Conservation (phyloP, 495 filamentous ascomycete species). For the Penicillium verhagenii region DNA sequence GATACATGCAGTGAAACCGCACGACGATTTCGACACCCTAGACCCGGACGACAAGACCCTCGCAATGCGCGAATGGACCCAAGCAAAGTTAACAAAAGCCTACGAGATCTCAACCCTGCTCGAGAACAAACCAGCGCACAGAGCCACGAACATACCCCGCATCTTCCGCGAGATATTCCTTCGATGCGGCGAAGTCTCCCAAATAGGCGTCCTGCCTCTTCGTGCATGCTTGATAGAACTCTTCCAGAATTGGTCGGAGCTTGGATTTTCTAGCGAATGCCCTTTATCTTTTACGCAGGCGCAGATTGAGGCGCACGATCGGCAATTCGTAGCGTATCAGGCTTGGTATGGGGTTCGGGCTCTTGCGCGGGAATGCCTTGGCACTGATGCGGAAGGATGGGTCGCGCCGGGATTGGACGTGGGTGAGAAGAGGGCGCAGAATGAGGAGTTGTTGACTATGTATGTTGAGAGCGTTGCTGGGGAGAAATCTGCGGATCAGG, state of each 20-base stretch:
- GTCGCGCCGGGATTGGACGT: constrained; percentile 33
- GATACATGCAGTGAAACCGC: constrained; percentile 25
- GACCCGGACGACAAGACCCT: constrained; percentile 23
- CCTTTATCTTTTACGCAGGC: constrained; percentile 31
- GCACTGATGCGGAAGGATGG: constrained; percentile 42
- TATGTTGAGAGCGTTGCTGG: constrained; percentile 27
- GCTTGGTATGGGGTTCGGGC: constrained; percentile 28
- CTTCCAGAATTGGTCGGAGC: constrained; percentile 26
- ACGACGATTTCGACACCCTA: constrained; percentile 28
- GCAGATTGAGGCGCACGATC: constrained; percentile 26
- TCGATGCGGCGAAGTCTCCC: constrained; percentile 29
- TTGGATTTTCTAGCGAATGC: constrained; percentile 30
- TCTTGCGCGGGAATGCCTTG: constrained; percentile 33
- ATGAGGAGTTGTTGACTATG: constrained; percentile 27
- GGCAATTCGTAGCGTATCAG: constrained; percentile 30
- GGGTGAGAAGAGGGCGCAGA: constrained; percentile 24
- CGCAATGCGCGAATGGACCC: constrained; percentile 23
- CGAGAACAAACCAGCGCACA: constrained; percentile 26
- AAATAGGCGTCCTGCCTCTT: constrained; percentile 35
- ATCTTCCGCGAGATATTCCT: constrained; percentile 37
- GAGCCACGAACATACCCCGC: constrained; percentile 28
- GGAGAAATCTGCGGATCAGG: constrained; percentile 28
- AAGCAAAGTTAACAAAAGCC: constrained; percentile 31
- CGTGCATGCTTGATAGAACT: constrained; percentile 35
- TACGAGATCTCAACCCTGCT: constrained; percentile 34